A percentile compares a stretch with the other conserved stretches of the same genome.
Evolutionary conservation across 2,329 filamentous ascomycete genomes (phyloP).

Genomic region (Didymella exigua): DNA sequence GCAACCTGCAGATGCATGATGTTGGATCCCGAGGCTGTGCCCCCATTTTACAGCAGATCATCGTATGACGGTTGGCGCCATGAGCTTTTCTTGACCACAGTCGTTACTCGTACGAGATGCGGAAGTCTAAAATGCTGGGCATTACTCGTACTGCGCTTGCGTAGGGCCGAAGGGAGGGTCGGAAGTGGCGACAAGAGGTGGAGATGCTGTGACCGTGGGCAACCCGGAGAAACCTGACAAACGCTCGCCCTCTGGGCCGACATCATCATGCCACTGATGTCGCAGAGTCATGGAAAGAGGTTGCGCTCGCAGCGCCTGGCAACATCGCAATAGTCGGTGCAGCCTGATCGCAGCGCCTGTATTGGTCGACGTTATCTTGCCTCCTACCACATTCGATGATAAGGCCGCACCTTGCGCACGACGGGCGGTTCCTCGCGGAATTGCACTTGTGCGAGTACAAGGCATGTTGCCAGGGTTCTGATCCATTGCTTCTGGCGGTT

Average conservation of each 20-base stretch:
- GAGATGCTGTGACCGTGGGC: conserved; percentile 20
- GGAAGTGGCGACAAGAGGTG: conserved; percentile 25
- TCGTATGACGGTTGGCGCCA: conserved; percentile 30
- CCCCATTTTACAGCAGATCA: conserved; percentile 28
- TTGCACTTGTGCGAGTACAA: conserved; percentile 17
- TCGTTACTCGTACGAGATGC: conserved; percentile 19
- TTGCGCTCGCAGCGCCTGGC: conserved; percentile 8
- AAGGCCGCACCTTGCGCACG: conserved; percentile 11
- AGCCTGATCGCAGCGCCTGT: not conserved
- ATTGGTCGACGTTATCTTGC: conserved; percentile 5
- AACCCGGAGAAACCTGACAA: not conserved
- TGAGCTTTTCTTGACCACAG: conserved; percentile 22
- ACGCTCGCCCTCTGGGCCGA: not conserved
- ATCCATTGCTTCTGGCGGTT: conserved; percentile 23
- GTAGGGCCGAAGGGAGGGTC: not conserved
- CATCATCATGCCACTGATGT: not conserved
- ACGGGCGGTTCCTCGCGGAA: conserved; percentile 8
- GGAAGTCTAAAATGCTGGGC: conserved; percentile 16
- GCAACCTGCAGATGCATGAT: conserved; percentile 21
- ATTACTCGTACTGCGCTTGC: not conserved
- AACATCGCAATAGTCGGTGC: not conserved
- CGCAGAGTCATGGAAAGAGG: not conserved
- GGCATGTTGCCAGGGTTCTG: conserved; percentile 15
- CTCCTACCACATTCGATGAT: conserved; percentile 3
- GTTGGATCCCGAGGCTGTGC: conserved; percentile 29